Evolutionary conservation across 2,329 filamentous ascomycete genomes (phyloP).

Genomic region (Xylariaceae sp.): DNA sequence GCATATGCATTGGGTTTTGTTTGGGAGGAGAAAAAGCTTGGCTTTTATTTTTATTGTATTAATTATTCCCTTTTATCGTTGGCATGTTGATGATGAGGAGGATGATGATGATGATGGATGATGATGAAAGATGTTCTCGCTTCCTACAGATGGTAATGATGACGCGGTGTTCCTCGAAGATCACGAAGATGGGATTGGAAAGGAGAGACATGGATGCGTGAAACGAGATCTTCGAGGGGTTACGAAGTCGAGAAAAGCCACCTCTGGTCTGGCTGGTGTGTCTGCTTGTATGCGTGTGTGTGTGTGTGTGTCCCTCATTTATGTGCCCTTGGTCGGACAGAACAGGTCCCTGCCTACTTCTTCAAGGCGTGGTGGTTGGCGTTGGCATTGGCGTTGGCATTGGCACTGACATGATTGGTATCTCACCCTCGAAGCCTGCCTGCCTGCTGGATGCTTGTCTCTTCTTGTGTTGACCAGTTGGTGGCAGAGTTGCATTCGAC

Average conservation of each 20-base stretch:
- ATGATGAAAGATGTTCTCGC: neutral
- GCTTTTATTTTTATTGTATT: slow-evolving; percentile 5
- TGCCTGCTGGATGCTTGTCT: neutral
- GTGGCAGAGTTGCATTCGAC: too few relatives aligned
- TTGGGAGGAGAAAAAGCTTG: slow-evolving; percentile 12
- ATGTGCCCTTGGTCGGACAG: too few relatives aligned
- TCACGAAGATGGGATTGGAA: neutral
- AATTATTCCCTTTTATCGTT: neutral
- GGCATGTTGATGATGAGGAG: neutral
- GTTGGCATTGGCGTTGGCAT: too few relatives aligned
- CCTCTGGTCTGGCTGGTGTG: too few relatives aligned
- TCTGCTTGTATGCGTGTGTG: too few relatives aligned
- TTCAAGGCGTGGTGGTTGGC: too few relatives aligned
- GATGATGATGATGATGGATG: neutral
- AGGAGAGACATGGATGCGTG: neutral
- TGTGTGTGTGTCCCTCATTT: too few relatives aligned
- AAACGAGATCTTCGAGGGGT: neutral
- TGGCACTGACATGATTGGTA: too few relatives aligned
- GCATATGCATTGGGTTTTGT: slow-evolving; percentile 14
- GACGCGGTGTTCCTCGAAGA: neutral
- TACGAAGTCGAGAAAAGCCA: too few relatives aligned
- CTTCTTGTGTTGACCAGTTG: too few relatives aligned
- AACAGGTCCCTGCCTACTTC: too few relatives aligned
- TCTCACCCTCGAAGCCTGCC: neutral
- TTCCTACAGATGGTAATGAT: neutral